phyloP scores from a whole-genome alignment of 345 rosid species.

The Fremontodendron californicum region DNA sequence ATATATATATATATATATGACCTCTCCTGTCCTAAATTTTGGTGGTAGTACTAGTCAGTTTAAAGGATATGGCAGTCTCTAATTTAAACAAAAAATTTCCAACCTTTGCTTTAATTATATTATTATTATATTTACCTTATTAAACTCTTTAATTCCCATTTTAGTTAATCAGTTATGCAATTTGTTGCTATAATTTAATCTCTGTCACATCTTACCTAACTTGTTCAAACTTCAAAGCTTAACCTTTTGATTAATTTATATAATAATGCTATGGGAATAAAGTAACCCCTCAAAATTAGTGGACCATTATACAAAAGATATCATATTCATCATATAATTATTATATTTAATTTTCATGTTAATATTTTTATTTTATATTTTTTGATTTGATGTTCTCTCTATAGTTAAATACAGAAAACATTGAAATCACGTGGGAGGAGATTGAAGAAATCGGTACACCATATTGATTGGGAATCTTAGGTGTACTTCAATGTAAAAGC shows the following conservation, averaged over 20 bases:
- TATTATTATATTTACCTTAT: background rate
- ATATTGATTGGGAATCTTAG: too few species aligned
- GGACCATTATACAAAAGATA: conserved; percentile 7
- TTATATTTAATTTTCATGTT: background rate
- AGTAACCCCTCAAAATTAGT: background rate
- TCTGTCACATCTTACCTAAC: conserved; percentile 19
- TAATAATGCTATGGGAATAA: background rate
- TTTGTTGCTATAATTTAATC: background rate
- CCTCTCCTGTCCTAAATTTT: background rate
- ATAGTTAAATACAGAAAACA: too few species aligned
- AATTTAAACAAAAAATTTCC: background rate
- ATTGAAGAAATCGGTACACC: too few species aligned
- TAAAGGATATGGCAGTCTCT: background rate
- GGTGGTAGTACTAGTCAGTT: background rate
- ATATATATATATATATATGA: too few species aligned
- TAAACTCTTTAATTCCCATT: background rate
- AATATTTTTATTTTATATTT: background rate
- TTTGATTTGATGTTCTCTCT: background rate
- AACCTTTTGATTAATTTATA: background rate
- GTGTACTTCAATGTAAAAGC: too few species aligned
- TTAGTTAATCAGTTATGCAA: background rate
- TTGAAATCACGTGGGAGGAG: too few species aligned
- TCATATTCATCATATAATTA: too few species aligned
- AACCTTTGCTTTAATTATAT: background rate
- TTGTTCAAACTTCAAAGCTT: background rate